Evolutionary conservation across 495 filamentous ascomycete species (phyloP), one percentile per base, ranked within the genome.

Genomic region (Hypoxylon intermedium): DNA sequence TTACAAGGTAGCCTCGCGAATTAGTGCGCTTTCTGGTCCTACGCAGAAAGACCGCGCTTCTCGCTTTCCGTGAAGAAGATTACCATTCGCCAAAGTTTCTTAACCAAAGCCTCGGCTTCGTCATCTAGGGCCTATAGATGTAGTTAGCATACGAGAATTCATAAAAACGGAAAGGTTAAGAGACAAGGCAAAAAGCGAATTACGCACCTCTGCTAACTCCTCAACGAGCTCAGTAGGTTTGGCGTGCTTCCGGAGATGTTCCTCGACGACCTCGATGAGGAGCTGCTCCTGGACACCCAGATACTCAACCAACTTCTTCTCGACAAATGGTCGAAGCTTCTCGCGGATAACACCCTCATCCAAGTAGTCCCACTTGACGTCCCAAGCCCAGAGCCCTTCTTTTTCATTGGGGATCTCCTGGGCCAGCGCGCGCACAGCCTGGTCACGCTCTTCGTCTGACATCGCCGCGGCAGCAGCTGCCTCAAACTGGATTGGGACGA

Each of bases 31-130:
- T 34, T 33, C 40, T 11, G 9, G 30, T 4, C 33, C 45, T 78
- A 90, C 16, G 85, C 85, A 20, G 89, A 90, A 31, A 95, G 76
- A 0, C 94, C 93, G 53, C 91, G 82, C 79, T 94, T 96, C 84
- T 96, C 94, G 67, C 87, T 89, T 76, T 98, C 94, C 20, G 90
- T 93, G 67, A 92, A 98, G 87, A 97, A 98, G 72, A 98, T 97
- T 44, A 97, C 84, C 92, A 98, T 95, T 40, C 94, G 85, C 94
- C 94, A 98, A 21, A 98, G 82, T 75, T 97, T 98, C 83, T 89
- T 93, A 15, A 98, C 94, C 62, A 98, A 77, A 7, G 87, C 89
- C 72, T 96, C 93, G 3, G 92, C 92, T 65, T 98, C 95, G 69
- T 98, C 94, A 70, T 97, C 94, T 54, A 98, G 74, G 33, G 91